Evolutionary conservation across 352 stramenopile genomes (phyloP).

Genomic region (Phytophthora macrochlamydospora): DNA sequence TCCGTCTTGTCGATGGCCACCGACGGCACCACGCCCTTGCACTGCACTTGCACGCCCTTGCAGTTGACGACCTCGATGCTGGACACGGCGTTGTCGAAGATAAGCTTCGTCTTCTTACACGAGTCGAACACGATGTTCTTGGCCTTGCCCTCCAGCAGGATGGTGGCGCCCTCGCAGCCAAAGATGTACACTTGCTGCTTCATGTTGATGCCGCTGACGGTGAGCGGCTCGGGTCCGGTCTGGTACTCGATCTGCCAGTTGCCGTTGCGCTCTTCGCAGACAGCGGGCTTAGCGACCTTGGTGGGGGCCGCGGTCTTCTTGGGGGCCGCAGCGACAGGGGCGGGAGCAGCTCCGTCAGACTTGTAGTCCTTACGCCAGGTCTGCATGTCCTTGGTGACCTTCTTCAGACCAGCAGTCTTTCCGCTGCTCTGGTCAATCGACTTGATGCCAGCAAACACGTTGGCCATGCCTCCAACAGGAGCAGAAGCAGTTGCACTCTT

Average conservation of each 20-base stretch:
- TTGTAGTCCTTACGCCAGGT: conserved; percentile 96
- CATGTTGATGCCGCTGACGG: conserved; percentile 90
- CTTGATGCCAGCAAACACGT: conserved; percentile 90
- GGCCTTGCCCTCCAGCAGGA: conserved; percentile 97
- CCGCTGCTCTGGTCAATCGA: conserved; percentile 90
- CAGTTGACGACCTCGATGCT: conserved; percentile 98
- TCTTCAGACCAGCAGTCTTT: conserved; percentile 93
- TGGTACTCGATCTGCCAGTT: conserved; percentile 99
- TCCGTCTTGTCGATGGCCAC: conserved; percentile 99
- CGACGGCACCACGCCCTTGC: conserved; percentile 92
- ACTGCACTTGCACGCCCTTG: conserved; percentile 96
- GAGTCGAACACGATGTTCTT: conserved; percentile 97
- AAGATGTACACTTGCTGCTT: conserved; percentile 98
- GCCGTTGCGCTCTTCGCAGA: conserved; percentile 91
- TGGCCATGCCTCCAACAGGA: conserved; percentile 62
- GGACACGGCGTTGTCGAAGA: conserved; percentile 97
- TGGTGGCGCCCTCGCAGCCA: conserved; percentile 93
- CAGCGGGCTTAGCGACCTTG: conserved; percentile 52
- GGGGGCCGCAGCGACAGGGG: conserved; percentile 18
- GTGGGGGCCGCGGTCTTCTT: conserved; percentile 41
- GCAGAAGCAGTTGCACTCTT: conserved; percentile 29
- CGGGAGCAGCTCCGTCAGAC: conserved; percentile 47
- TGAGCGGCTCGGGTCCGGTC: conserved; percentile 80
- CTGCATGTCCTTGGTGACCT: conserved; percentile 97
- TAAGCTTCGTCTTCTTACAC: conserved; percentile 95